phyloP scores from a whole-genome alignment of 2,329 filamentous ascomycete genomes.

The Phoma herbarum region DNA sequence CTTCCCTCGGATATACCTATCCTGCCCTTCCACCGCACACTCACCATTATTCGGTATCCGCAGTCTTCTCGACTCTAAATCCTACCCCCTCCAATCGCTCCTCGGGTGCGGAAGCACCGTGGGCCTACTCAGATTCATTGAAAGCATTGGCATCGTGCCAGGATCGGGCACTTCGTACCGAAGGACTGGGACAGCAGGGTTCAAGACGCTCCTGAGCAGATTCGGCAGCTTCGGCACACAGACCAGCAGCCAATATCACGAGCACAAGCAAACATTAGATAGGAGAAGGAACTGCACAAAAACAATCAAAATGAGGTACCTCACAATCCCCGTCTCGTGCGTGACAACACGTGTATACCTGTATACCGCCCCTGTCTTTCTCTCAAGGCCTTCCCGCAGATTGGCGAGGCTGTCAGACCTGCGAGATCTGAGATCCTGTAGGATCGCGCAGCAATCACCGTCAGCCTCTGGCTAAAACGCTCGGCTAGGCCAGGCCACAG shows the following conservation, averaged over 20 bases:
- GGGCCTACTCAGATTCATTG: slow-evolving; percentile 3
- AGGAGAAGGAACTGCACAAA: slow-evolving; percentile 21
- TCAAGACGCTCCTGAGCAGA: slow-evolving; percentile 18
- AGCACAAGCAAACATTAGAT: slow-evolving; percentile 22
- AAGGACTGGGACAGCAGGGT: slow-evolving; percentile 15
- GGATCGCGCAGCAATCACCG: background rate
- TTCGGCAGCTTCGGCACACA: slow-evolving; percentile 12
- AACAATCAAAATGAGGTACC: slow-evolving; percentile 28
- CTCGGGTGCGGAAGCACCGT: slow-evolving; percentile 3
- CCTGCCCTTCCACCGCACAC: slow-evolving; percentile 25
- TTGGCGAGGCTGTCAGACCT: background rate
- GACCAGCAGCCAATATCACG: slow-evolving; percentile 8
- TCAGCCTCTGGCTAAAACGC: background rate
- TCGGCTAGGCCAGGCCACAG: background rate
- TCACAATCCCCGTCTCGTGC: slow-evolving; percentile 15
- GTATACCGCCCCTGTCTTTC: background rate
- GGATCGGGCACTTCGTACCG: slow-evolving; percentile 18
- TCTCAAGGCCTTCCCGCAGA: background rate
- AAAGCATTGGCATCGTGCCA: slow-evolving; percentile 11
- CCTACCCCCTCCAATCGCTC: background rate
- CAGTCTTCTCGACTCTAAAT: slow-evolving; percentile 27
- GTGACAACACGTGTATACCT: slow-evolving; percentile 12
- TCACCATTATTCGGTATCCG: slow-evolving; percentile 48
- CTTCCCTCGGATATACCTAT: slow-evolving; percentile 31
- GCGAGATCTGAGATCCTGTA: background rate